Base-by-base conservation (phyloP, 176 grass and related monocot genomes). In the Themeda triandra region DNA sequence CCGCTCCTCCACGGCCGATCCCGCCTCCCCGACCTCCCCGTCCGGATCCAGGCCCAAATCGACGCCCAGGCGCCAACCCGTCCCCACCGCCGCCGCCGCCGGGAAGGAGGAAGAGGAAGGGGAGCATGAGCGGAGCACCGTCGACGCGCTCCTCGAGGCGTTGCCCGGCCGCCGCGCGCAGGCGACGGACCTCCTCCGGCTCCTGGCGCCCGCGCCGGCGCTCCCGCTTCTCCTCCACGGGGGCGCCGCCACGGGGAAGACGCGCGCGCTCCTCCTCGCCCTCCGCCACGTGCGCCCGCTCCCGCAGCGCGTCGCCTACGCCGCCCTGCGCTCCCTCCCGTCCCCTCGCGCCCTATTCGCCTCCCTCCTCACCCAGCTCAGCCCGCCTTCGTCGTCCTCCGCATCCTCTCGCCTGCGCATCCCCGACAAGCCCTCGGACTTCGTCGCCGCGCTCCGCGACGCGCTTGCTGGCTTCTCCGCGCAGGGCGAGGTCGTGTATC, bases 211-310 rank as follows among this genome's bases (percentile, higher is more conserved):
- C 48, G 87, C 83, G 29, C 96, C 93, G 4, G 74, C 44, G 31
- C 86, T 89, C 31, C 91, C 96, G 12, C 19, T 92, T 29, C 85
- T 96, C 27, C 83, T 96, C 59, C 86, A 92, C 75, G 93, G 91
- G n/a, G 90, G 86, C 66, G 77, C 66, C 19, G 91, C 89, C 49
- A 94, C 93, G 1, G 91, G 93, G 44, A 98, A 95, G 84, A 98
- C 91, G 87, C 87, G 80, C 71, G 81, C 91, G 35, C 81, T 96
- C 42, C 83, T 99, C 78, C 88, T 89, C 33, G 86, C 89, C 7
- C 85, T 99, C 49, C 69, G 59, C 8, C 75, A 94, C 79, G 69
- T 96, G 66, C 45, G 85, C 33, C 86, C 91, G 2, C 81, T 13
- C 88, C 85, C 87, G 36, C 53, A 27, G 36, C 66, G 67, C 31